Evolutionary conservation across 805 yeast species (phyloP).

Genomic region (Dipodascopsis uninucleata): DNA sequence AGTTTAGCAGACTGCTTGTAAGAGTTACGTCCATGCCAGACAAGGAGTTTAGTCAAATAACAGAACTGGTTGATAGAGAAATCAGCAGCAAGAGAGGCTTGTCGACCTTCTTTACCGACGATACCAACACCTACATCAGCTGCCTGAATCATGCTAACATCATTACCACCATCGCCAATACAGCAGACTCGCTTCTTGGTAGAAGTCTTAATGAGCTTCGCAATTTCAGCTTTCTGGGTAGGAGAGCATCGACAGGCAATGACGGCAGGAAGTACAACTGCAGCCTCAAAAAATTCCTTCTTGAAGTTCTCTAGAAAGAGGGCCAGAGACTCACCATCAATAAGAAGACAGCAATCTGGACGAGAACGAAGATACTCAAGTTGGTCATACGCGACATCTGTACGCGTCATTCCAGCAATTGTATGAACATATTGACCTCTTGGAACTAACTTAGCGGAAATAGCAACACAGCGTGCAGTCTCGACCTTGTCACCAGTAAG

Average conservation of each 20-base stretch:
- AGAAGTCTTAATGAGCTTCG: conserved; percentile 65
- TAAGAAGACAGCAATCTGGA: conserved; percentile 67
- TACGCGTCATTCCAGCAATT: conserved; percentile 58
- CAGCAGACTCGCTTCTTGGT: conserved; percentile 93
- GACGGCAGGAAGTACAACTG: conserved; percentile 82
- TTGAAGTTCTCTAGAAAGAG: conserved; percentile 59
- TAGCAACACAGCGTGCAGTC: conserved; percentile 95
- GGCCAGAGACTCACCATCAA: conserved; percentile 90
- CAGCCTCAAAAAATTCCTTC: conserved; percentile 73
- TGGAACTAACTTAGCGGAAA: conserved; percentile 87
- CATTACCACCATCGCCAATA: conserved; percentile 99
- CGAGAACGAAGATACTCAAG: conserved; percentile 67
- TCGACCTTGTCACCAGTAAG: conserved; percentile 98
- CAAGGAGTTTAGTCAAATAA: conserved; percentile 73
- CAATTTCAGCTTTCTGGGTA: conserved; percentile 96
- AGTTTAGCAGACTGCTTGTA: conserved; percentile 93
- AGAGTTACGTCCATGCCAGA: conserved; percentile 98
- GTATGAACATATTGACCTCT: conserved; percentile 93
- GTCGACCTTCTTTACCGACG: conserved; percentile 97
- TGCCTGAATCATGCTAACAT: conserved; percentile 97
- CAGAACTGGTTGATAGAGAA: conserved; percentile 91
- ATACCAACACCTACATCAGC: conserved; percentile 99
- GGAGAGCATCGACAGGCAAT: conserved; percentile 98
- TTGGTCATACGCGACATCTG: conserved; percentile 67
- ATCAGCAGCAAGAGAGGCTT: conserved; percentile 96